phyloP scores from a whole-genome alignment of 2,329 filamentous ascomycete genomes.

The Myotisia sp. region DNA sequence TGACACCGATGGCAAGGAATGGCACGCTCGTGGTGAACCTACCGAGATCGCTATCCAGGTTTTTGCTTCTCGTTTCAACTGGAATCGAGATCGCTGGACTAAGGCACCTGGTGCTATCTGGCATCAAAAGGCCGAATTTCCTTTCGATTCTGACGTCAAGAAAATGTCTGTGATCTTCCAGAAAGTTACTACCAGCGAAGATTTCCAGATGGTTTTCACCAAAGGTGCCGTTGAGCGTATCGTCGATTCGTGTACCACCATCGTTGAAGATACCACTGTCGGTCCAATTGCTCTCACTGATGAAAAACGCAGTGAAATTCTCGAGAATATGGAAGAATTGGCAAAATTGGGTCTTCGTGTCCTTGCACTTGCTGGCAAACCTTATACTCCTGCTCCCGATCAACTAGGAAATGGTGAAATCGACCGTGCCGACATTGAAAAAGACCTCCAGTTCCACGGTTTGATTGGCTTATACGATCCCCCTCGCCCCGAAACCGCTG shows the following conservation, averaged over 20 bases:
- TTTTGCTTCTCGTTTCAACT: slow-evolving; percentile 54
- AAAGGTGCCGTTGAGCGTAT: slow-evolving; percentile 47
- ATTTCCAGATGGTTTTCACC: slow-evolving; percentile 25
- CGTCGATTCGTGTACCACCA: slow-evolving; percentile 45
- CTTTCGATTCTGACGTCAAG: slow-evolving; percentile 61
- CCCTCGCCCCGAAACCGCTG: slow-evolving; percentile 64
- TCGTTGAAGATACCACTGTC: slow-evolving; percentile 33
- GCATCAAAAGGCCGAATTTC: slow-evolving; percentile 52
- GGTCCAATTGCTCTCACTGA: slow-evolving; percentile 36
- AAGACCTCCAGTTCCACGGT: slow-evolving; percentile 58
- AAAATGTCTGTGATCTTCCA: slow-evolving; percentile 60
- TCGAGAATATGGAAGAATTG: slow-evolving; percentile 55
- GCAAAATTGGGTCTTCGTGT: slow-evolving; percentile 55
- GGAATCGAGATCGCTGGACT: slow-evolving; percentile 42
- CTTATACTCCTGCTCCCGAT: slow-evolving; percentile 17
- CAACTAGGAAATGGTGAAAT: slow-evolving; percentile 28
- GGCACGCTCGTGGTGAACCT: slow-evolving; percentile 52
- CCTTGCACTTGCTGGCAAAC: slow-evolving; percentile 47
- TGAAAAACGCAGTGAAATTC: slow-evolving; percentile 41
- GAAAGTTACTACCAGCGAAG: slow-evolving; percentile 14
- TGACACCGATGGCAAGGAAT: slow-evolving; percentile 33
- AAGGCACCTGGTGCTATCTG: slow-evolving; percentile 38
- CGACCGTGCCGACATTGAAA: slow-evolving; percentile 49
- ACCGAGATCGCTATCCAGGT: slow-evolving; percentile 65
- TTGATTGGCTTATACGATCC: slow-evolving; percentile 78